Conservation (phyloP, 2,329 filamentous ascomycete genomes). For the Aspergillus tubingensis region DNA sequence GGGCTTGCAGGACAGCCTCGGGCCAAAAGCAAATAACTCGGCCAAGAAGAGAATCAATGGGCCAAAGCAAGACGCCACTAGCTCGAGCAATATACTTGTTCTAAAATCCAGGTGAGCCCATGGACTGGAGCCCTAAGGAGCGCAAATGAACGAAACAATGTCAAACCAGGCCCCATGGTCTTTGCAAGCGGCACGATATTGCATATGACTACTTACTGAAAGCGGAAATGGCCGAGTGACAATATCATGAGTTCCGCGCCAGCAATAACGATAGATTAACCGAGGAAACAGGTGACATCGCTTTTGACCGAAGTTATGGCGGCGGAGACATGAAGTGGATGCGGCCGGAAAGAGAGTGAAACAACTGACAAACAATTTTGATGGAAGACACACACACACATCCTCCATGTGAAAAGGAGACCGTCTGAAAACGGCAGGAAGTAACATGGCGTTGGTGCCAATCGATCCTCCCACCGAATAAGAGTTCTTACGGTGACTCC, state of each 20-base stretch:
- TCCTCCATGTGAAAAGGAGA: not conserved
- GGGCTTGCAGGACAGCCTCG: not conserved
- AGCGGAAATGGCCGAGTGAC: conserved; percentile 1
- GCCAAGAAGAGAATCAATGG: not conserved
- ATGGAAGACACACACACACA: too few species aligned
- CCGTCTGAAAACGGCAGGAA: conserved; percentile 6
- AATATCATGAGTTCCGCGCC: not conserved
- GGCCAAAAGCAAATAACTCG: not conserved
- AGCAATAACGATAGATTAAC: not conserved
- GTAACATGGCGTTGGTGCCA: not conserved
- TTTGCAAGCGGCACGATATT: not conserved
- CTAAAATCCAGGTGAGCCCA: not conserved
- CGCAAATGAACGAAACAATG: not conserved
- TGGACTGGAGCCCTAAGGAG: not conserved
- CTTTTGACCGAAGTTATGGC: not conserved
- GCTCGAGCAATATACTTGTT: not conserved
- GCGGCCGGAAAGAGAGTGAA: not conserved
- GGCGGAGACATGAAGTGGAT: not conserved
- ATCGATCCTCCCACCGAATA: not conserved
- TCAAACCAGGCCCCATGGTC: not conserved
- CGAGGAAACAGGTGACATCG: not conserved
- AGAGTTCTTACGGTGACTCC: not conserved
- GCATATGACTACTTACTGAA: conserved; percentile 2
- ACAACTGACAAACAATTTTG: not conserved
- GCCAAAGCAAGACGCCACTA: not conserved